Evolutionary conservation across 148 eudicot species (phyloP), one percentile per base, ranked within the genome.

Genomic region (Chenopodium formosanum): DNA sequence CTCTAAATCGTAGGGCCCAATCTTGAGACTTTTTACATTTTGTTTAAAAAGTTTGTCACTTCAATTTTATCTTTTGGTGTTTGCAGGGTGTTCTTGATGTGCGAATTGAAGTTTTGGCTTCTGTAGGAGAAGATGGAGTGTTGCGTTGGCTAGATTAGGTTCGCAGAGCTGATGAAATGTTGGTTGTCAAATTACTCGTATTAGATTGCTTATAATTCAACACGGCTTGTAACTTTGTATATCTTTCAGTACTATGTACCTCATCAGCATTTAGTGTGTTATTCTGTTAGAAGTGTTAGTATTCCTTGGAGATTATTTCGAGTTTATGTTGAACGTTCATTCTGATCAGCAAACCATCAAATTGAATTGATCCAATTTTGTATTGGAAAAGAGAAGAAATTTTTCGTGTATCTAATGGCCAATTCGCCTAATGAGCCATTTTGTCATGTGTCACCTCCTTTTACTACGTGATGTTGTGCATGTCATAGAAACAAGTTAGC

Each of bases 91-190:
- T 87, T 81, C 79, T 96, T 84, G 95, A 92, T 77, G 94, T 96
- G 29, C 86, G 91, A 13, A 85, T 96, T 70, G 98, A 96, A 81
- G 86, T 96, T 82, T 84, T 94, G 80, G 99, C 99, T n/a, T 85
- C 86, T 48, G 89, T 91, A 31, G 98, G 93, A 50, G 95, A 90
- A 80, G 98, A 95, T 40, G 94, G 99, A 65, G 80, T 96, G 84
- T 85, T 97, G 78, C 97, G 99, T 56, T 96, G 98, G 99, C 92
- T 94, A 74, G 91, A 94, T 85, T 94, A 93, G 73, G 23, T 62
- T 76, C 7, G 34, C 78, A 32, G 71, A 46, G 79, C 74, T 32
- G 46, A 71, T 56, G 60, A 53, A 60, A 56, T 58, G 46, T 66
- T 74, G 72, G 44, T 80, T 37, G 25, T 67, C 31, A 14, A 37